Evolutionary conservation across 768 basidiomycete species (phyloP).

Genomic region (Leccinum disarticulatum): DNA sequence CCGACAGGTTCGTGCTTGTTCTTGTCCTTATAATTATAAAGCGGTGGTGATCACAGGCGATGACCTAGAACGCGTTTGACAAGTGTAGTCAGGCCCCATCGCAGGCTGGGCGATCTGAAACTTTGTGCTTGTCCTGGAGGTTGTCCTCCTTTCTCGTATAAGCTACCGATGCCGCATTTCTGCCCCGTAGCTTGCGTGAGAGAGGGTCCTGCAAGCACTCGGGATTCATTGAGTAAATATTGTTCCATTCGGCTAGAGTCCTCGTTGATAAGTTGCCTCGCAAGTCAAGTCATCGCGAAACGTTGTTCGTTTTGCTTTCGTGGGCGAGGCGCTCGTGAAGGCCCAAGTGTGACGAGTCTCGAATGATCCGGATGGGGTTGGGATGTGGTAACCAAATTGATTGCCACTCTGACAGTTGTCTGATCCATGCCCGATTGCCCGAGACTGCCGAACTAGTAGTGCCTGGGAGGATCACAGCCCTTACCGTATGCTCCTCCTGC

Average conservation of each 20-base stretch:
- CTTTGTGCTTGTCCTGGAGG: not conserved
- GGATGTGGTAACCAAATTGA: not conserved
- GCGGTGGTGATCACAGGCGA: not conserved
- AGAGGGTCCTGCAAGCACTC: not conserved
- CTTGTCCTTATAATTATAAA: not conserved
- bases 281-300: not conserved
- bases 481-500: too few species aligned
- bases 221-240: too few species aligned
- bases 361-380: too few species aligned
- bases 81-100: not conserved
- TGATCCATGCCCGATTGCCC: too few species aligned
- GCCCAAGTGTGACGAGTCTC: not conserved
- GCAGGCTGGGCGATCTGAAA: not conserved
- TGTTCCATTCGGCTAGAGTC: not conserved
- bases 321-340: not conserved
- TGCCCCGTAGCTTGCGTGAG: not conserved
- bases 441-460: too few species aligned
- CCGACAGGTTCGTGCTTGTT: not conserved
- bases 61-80: not conserved
- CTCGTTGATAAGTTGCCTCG: too few species aligned
- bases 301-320: not conserved
- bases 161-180: not conserved
- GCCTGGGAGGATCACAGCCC: too few species aligned
- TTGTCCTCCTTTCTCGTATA: too few species aligned
- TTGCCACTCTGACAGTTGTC: not conserved